These are phyloP conservation scores for Phytophthora tentaculata DNA, from an alignment of 352 stramenopile species.

Conservation along the genomic window DNA sequence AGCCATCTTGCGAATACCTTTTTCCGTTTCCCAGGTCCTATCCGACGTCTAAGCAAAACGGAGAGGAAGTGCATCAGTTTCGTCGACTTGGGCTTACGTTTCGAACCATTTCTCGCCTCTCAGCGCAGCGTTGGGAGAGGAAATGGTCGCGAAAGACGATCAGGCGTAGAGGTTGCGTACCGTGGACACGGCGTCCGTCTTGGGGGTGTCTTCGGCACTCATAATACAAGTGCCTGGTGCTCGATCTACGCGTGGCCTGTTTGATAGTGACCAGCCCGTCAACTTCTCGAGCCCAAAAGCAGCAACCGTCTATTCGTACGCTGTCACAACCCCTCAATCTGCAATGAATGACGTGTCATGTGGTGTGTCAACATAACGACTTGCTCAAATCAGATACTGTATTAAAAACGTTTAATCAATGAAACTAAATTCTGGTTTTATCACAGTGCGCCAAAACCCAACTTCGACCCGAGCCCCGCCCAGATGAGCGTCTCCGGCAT, in stretches of 20 bases:
- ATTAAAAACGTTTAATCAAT: background rate
- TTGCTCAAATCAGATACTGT: too few relatives aligned
- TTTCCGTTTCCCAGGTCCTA: constrained; percentile 77
- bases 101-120: constrained; percentile 9
- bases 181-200: constrained; percentile 28
- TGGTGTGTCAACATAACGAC: constrained; percentile 17
- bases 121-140: background rate
- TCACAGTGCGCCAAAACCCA: background rate
- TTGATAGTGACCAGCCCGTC: constrained; percentile 33
- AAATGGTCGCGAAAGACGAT: constrained; percentile 1
- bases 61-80: constrained; percentile 20
- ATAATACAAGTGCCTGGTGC: constrained; percentile 15
- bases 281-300: constrained; percentile 29
- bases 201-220: constrained; percentile 33
- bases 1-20: constrained; percentile 81
- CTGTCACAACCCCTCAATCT: constrained; percentile 29
- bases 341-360: constrained; percentile 57
- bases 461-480: constrained; percentile 1
- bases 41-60: constrained; percentile 39
- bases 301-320: constrained; percentile 29
- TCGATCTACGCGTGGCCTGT: constrained; percentile 41
- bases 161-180: constrained; percentile 17
- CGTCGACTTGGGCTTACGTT: background rate
- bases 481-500: constrained; percentile 44
- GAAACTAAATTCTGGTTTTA: background rate